Evolutionary conservation across 2,329 filamentous ascomycete species (phyloP).

Genomic region (Colletotrichum euphorbiae): DNA sequence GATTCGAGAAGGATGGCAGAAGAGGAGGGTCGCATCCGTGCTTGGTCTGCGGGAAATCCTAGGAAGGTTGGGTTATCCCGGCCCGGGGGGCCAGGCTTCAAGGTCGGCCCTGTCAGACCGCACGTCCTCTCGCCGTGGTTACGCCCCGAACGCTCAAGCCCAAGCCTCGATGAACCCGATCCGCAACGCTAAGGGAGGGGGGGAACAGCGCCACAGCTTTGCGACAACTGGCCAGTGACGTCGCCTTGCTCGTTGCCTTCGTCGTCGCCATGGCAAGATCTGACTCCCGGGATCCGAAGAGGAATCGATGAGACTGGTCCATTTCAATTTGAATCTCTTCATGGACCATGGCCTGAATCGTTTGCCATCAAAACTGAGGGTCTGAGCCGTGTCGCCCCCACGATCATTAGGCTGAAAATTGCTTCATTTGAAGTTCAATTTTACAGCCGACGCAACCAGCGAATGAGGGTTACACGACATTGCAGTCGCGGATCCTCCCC

Average conservation of each 20-base stretch:
- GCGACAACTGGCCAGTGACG: constrained; percentile 15
- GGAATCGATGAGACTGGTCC: constrained; percentile 5
- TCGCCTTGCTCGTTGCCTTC: constrained; percentile 5
- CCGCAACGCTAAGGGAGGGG: constrained; percentile 21
- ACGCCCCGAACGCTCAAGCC: constrained; percentile 13
- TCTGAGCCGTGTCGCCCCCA: constrained; percentile 13
- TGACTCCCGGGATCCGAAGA: constrained; percentile 19
- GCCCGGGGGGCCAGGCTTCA: constrained; percentile 27
- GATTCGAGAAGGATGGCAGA: constrained; percentile 39
- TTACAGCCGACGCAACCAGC: constrained; percentile 25
- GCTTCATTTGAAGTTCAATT: constrained; percentile 38
- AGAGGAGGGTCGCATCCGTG: constrained; percentile 40
- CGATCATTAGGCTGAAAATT: constrained; percentile 18
- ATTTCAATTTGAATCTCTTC: neutral
- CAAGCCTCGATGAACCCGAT: constrained; percentile 35
- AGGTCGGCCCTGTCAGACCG: constrained; percentile 31
- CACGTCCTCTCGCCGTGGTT: constrained; percentile 31
- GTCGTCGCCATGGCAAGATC: constrained; percentile 3
- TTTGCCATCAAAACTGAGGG: neutral
- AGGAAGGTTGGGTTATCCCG: constrained; percentile 28
- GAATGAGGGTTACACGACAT: constrained; percentile 33
- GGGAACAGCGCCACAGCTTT: constrained; percentile 18
- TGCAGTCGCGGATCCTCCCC: constrained; percentile 37
- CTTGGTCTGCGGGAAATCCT: constrained; percentile 36
- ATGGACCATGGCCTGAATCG: neutral